These are phyloP conservation scores for Plenodomus tracheiphilus DNA, from an alignment of 2,329 filamentous ascomycete species.

Conservation along the genomic window DNA sequence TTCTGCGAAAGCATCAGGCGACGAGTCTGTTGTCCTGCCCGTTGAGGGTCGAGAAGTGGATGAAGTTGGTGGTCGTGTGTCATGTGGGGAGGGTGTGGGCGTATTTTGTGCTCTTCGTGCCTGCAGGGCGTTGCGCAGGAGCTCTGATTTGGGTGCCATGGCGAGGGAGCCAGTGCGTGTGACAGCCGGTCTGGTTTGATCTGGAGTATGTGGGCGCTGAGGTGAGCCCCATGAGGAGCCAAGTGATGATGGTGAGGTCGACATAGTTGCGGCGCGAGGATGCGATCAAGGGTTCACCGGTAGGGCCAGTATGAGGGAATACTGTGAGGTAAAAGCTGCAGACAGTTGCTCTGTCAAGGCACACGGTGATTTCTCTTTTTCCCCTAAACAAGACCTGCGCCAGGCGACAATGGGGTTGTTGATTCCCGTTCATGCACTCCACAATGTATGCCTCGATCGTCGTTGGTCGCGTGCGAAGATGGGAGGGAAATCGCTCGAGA, in stretches of 20 bases:
- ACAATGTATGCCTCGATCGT: neutral
- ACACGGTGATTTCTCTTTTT: conserved; percentile 3
- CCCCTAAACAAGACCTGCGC: neutral
- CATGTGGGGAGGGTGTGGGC: conserved; percentile 13
- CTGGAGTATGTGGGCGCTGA: conserved; percentile 23
- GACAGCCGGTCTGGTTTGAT: conserved; percentile 10
- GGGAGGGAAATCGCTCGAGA: conserved; percentile 42
- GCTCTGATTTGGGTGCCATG: conserved; percentile 39
- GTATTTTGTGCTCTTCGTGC: conserved; percentile 32
- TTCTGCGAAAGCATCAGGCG: conserved; percentile 24
- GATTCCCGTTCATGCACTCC: neutral
- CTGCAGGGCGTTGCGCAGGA: conserved; percentile 38
- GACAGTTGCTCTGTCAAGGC: neutral
- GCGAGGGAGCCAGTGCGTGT: conserved; percentile 17
- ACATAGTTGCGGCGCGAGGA: conserved; percentile 24
- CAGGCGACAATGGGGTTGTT: conserved; percentile 8
- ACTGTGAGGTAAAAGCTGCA: neutral
- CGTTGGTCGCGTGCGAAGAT: conserved; percentile 26
- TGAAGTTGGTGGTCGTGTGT: conserved; percentile 7
- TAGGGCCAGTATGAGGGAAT: neutral
- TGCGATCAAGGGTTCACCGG: neutral
- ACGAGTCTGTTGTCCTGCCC: conserved; percentile 6
- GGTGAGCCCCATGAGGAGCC: conserved; percentile 15
- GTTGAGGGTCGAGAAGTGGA: conserved; percentile 6
- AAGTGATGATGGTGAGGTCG: conserved; percentile 23